phyloP scores from a whole-genome alignment of 164 flowering plant species.

The Akebia trifoliata region DNA sequence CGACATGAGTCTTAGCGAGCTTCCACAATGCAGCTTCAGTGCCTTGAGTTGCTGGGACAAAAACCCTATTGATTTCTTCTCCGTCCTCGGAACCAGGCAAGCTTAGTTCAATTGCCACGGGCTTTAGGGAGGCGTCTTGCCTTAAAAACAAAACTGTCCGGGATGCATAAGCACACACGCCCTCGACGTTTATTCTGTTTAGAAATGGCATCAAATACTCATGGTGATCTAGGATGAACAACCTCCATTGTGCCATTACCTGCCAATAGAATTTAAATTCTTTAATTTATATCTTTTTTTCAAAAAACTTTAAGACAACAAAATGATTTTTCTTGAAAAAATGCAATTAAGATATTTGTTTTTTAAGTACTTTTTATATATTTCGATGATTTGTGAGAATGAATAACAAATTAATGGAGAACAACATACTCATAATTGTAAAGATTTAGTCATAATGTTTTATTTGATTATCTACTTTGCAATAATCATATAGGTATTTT shows the following conservation, averaged over 20 bases:
- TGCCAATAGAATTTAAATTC: constrained; percentile 13
- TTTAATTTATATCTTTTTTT: no score
- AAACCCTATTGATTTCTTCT: constrained; percentile 21
- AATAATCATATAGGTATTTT: no score
- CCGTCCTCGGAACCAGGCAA: constrained; percentile 19
- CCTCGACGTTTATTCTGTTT: constrained; percentile 26
- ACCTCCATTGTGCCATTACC: constrained; percentile 38
- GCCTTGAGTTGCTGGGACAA: constrained; percentile 36
- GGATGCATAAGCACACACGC: constrained; percentile 38
- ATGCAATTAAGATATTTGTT: neutral
- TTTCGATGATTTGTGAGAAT: no score
- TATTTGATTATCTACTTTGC: no score
- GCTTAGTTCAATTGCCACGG: constrained; percentile 54
- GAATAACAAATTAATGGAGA: neutral
- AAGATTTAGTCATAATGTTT: no score
- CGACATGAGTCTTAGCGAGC: constrained; percentile 57
- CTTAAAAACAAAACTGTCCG: constrained; percentile 43
- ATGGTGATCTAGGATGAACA: constrained; percentile 57
- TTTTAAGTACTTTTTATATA: no score
- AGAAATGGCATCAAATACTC: constrained; percentile 50
- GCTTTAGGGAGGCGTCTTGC: constrained; percentile 39
- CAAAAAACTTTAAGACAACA: no score
- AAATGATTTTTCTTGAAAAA: no score
- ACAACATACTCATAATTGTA: no score
- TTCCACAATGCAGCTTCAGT: constrained; percentile 46